phyloP scores from a whole-genome alignment of 2,329 filamentous ascomycete species.

The Ophiostoma perfectum region DNA sequence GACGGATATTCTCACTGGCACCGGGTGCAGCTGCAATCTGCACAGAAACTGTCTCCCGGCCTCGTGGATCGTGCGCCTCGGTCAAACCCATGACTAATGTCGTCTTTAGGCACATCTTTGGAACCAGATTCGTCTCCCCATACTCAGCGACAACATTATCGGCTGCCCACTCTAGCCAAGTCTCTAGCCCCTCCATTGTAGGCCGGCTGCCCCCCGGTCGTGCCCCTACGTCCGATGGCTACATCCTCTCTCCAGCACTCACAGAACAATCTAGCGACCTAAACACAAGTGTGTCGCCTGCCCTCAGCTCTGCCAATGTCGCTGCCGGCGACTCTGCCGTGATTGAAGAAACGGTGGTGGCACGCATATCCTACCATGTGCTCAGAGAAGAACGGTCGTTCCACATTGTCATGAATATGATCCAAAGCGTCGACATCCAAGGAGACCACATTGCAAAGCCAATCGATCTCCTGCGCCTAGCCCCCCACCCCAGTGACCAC shows the following conservation, averaged over 20 bases:
- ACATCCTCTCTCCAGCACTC: conserved; percentile 31
- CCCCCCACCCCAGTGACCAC: conserved; percentile 62
- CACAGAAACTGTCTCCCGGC: not conserved
- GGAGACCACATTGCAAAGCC: conserved; percentile 74
- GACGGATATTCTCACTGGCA: not conserved
- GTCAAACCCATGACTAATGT: not conserved
- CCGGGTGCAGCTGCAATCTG: not conserved
- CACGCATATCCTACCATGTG: conserved; percentile 74
- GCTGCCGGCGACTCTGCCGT: conserved; percentile 46
- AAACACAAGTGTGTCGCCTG: conserved; percentile 34
- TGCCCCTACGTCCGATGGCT: conserved; percentile 40
- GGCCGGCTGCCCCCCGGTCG: conserved; percentile 42
- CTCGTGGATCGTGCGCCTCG: not conserved
- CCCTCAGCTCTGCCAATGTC: conserved; percentile 30
- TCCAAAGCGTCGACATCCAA: conserved; percentile 63
- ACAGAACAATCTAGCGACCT: conserved; percentile 40
- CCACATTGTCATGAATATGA: conserved; percentile 71
- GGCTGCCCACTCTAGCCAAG: conserved; percentile 33
- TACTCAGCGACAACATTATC: conserved; percentile 40
- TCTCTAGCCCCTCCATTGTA: conserved; percentile 41
- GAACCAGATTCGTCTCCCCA: conserved; percentile 53
- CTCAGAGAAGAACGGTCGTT: conserved; percentile 82
- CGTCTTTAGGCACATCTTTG: conserved; percentile 56
- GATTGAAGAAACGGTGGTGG: conserved; percentile 64
- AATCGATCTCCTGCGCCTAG: conserved; percentile 70